A percentile compares a stretch with the other conserved stretches of the same genome.
phyloP scores from a whole-genome alignment of 1,284 basidiomycete genomes.

The Earliella scabrosa region DNA sequence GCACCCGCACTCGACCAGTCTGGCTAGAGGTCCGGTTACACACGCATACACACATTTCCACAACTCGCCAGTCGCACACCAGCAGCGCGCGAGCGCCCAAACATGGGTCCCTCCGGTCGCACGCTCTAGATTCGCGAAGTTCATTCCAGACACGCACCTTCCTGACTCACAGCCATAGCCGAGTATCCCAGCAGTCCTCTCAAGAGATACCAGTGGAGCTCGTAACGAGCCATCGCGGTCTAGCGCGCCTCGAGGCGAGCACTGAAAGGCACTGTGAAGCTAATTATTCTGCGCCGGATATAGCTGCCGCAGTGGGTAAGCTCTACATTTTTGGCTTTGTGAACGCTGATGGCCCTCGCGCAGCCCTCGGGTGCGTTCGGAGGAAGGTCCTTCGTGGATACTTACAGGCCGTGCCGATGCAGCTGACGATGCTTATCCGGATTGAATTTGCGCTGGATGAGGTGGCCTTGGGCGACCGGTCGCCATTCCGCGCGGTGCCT shows the following conservation, averaged over 20 bases:
- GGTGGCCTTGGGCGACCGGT: background rate
- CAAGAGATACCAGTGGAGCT: background rate
- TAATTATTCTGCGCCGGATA: too few species aligned
- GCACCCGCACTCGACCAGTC: background rate
- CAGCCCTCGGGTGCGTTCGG: background rate
- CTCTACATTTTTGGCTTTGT: too few species aligned
- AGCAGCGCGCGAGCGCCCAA: background rate
- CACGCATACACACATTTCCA: background rate
- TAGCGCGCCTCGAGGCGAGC: background rate
- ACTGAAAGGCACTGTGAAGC: too few species aligned
- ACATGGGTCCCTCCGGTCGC: background rate
- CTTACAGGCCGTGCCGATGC: background rate
- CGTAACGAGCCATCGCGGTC: background rate
- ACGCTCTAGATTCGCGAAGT: background rate
- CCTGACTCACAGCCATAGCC: background rate
- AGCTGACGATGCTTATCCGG: background rate
- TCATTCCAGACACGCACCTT: background rate
- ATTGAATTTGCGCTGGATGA: too few species aligned
- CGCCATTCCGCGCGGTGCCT: background rate
- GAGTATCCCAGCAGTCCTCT: background rate
- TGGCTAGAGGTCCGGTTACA: background rate
- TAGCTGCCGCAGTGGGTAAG: too few species aligned
- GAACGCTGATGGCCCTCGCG: too few species aligned
- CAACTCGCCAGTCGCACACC: background rate
- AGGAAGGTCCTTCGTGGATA: background rate